Base-by-base conservation (phyloP, 371 early-diverging fungal genomes). In the Mortierella sp. region DNA sequence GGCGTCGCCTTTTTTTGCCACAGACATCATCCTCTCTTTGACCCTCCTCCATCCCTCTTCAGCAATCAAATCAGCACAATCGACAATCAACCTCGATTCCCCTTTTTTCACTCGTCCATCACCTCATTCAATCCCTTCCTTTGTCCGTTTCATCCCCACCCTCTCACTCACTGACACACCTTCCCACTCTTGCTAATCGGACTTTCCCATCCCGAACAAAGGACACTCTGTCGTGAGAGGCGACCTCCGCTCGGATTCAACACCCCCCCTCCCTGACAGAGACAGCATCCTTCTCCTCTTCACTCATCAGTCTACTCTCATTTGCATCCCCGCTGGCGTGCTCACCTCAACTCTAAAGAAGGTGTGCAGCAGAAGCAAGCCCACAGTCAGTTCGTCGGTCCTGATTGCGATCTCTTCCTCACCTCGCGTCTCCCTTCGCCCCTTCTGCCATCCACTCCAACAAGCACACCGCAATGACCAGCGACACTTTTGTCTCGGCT, bases 381-480 rank as follows among this genome's bases (percentile, higher is more conserved):
- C 50, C 37, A n/a, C 67, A 67, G 67, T 67, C 50, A 50, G 50
- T 50, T 50, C 67, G 67, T 67, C 19, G 57, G 73, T 40, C 21
- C 73, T 40, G 54, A 53, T 54, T 73, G 43, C 53, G 53, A 73
- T 73, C 43, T 57, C 64, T 46, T 31, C 26, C 28, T 31, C 64
- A 48, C 44, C 46, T 26, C 61, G 48, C 48, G 8, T 24, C 61
- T 13, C 28, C 28, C 24, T 26, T 24, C 28, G n/a, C 43, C 34
- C 50, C 13, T 44, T 44, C 44, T 28, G 48, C 54, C 54, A 54
- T n/a, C 54, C 21, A 75, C 67, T 37, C 31, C 13, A n/a, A 40
- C 55, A 26, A 26, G 10, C 50, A 37, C 74, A 69, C 14, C 48
- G 48, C 55, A 24, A 83, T 77, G 83, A 77, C 80, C 31, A 80